phyloP scores from a whole-genome alignment of 1,284 basidiomycete genomes.

The Porogramme epimiltina region DNA sequence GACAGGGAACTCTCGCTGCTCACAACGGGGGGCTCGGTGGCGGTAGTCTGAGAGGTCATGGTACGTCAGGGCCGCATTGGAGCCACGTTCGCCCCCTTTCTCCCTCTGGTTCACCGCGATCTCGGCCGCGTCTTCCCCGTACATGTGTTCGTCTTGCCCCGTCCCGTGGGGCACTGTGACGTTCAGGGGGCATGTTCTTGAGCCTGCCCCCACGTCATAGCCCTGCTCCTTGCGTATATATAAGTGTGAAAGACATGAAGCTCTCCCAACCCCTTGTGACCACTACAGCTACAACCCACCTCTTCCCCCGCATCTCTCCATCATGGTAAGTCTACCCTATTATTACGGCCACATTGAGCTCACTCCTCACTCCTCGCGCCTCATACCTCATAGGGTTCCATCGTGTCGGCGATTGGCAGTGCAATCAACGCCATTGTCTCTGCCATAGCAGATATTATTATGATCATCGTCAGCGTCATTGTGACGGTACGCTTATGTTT shows the following conservation, averaged over 20 bases:
- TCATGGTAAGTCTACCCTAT: conserved; percentile 10
- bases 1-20: background rate
- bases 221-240: conserved; percentile 9
- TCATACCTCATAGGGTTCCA: conserved; percentile 57
- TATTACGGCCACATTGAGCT: too few species aligned
- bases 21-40: background rate
- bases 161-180: background rate
- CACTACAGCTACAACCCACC: background rate
- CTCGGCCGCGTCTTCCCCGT: background rate
- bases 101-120: background rate
- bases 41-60: background rate
- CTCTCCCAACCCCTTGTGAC: conserved; percentile 11
- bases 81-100: background rate
- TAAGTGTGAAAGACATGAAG: background rate
- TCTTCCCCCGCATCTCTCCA: conserved; percentile 2
- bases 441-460: conserved; percentile 57
- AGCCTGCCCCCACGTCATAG: conserved; percentile 18
- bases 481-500: conserved; percentile 46
- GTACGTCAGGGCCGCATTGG: conserved; percentile 3
- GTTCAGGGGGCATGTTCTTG: background rate
- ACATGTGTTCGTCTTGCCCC: background rate
- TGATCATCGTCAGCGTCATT: conserved; percentile 59
- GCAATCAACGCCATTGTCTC: conserved; percentile 58
- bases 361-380: too few species aligned
- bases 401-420: conserved; percentile 61